Evolutionary conservation across 2,329 filamentous ascomycete genomes (phyloP), one percentile per base, ranked within the genome.

Genomic region (Claviceps quebecensis): DNA sequence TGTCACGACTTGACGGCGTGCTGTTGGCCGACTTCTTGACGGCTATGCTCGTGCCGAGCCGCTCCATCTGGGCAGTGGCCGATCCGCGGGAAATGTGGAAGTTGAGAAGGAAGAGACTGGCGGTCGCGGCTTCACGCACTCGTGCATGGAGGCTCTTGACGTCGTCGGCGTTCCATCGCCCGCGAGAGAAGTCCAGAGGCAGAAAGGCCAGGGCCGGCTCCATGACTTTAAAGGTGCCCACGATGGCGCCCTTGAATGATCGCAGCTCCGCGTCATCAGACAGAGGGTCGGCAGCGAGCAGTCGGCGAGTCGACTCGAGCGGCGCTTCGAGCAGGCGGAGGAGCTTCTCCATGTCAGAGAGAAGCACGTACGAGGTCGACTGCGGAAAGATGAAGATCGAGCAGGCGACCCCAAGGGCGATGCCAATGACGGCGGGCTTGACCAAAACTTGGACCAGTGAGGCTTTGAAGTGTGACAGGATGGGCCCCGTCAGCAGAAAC

Each of bases 331-430:
- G 54, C 55, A 65, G 57, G 14, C 57, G 57, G 2, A 66, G 48
- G 2, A 69, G 53, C 11, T 61, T 60, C 43, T 63, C 59, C 43
- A 68, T 59, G 13, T 63, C 54, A 8, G 58, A 56, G 0, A 76
- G 58, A 1, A 72, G 67, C 2, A 67, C 61, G 23, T 69, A 67
- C 0, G 73, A 74, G 0, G 74, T 72, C 0, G 74, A 76, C 41
- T 69, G 67, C 0, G 74, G 74, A 50, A 76, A 76, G 45, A 76
- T 62, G 3, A 76, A 52, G 1, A 76, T 48, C 5, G 66, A 69
- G 45, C 68, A 72, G 3, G 62, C 67, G 2, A 70, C 50, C 0
- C 72, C 74, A 0, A 76, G 58, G 0, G 68, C 74, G 6, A 72
- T 63, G 0, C 70, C 72, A 17, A 72, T 66, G 0, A 69, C 70